A percentile compares a stretch with the other conserved stretches of the same genome.
These are phyloP conservation scores for Fragaria iinumae DNA, from an alignment of 306 rosid genomes.

Conservation along the genomic window DNA sequence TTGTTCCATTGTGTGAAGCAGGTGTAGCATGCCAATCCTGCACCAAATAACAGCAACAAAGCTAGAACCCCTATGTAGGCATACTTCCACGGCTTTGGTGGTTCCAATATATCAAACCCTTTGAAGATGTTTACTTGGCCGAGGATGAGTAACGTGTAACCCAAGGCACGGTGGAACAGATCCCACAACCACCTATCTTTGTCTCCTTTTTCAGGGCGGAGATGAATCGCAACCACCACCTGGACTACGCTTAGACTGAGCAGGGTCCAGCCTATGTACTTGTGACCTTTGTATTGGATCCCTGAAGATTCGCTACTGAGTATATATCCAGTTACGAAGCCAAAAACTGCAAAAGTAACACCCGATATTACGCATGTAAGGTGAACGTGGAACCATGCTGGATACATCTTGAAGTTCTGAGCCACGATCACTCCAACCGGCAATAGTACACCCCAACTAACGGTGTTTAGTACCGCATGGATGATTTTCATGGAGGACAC, in stretches of 20 bases:
- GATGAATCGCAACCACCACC: background rate
- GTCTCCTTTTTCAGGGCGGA: background rate
- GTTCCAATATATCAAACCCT: constrained; percentile 14
- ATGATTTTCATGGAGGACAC: background rate
- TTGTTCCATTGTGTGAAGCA: background rate
- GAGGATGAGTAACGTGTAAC: background rate
- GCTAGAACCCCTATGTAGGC: background rate
- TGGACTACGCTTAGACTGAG: background rate
- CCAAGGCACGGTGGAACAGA: background rate
- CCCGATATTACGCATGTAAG: constrained; percentile 13
- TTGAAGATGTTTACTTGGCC: background rate
- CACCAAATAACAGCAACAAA: background rate
- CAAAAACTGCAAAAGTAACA: constrained; percentile 5
- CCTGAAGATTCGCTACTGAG: constrained; percentile 15
- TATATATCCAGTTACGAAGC: constrained; percentile 18
- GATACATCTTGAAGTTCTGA: constrained; percentile 14
- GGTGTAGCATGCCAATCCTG: background rate
- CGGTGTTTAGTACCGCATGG: constrained; percentile 26
- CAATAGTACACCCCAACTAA: constrained; percentile 46
- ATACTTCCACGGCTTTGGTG: background rate
- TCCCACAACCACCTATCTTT: background rate
- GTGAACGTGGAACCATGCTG: constrained; percentile 31
- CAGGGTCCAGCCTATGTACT: constrained; percentile 27
- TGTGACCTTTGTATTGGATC: constrained; percentile 12
- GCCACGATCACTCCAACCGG: constrained; percentile 32